A percentile compares a stretch with the other conserved stretches of the same genome.
These are phyloP conservation scores for Biscutella laevigata DNA, from an alignment of 441 rosid species.

Conservation along the genomic window DNA sequence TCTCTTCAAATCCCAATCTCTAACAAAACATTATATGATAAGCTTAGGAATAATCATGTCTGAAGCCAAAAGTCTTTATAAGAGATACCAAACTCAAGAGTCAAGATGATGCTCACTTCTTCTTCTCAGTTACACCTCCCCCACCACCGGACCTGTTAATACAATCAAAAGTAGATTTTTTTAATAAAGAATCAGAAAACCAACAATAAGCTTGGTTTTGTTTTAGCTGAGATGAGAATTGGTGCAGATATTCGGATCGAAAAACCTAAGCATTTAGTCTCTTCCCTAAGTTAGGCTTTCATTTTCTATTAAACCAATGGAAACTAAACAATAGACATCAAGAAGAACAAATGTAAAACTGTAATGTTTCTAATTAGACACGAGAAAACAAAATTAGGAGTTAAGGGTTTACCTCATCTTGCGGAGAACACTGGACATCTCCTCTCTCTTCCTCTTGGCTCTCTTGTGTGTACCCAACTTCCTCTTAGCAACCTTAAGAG, in stretches of 20 bases:
- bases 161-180: too few relatives aligned
- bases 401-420: constrained; percentile 43
- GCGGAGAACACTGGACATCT: constrained; percentile 60
- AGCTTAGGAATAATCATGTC: background rate
- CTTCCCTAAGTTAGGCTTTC: background rate
- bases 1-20: background rate
- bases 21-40: background rate
- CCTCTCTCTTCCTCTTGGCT: constrained; percentile 70
- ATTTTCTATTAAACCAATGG: too few relatives aligned
- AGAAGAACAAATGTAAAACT: background rate
- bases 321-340: background rate
- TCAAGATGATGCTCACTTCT: constrained; percentile 23
- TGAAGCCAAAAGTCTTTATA: background rate
- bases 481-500: constrained; percentile 53
- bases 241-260: too few relatives aligned
- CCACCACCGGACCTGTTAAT: constrained; percentile 34
- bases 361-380: background rate
- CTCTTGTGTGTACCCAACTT: constrained; percentile 77
- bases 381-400: background rate
- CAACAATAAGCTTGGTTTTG: background rate
- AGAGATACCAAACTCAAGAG: background rate
- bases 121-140: constrained; percentile 33
- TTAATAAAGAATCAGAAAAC: background rate
- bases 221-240: background rate
- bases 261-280: background rate